Conservation (phyloP, 2,329 filamentous ascomycete genomes). For the Anthostomella pinea region DNA sequence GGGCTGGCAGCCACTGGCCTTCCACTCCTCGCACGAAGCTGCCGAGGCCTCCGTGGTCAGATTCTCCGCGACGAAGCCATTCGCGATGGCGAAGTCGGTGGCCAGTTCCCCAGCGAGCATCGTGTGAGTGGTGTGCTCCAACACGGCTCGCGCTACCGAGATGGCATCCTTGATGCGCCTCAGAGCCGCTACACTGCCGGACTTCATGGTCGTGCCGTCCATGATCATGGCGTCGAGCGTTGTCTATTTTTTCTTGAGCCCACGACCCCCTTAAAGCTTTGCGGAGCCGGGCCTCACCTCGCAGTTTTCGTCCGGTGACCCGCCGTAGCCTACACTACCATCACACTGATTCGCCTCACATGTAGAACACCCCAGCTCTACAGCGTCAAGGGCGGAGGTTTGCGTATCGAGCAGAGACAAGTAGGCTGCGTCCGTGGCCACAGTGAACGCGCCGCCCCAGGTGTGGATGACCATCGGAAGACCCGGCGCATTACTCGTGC, state of each 20-base stretch:
- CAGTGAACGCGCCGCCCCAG: constrained; percentile 51
- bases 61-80: constrained; percentile 46
- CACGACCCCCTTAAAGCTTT: too few species aligned
- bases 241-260: constrained; percentile 35
- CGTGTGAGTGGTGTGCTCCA: constrained; percentile 51
- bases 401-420: constrained; percentile 31
- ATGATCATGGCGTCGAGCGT: constrained; percentile 59
- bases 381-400: constrained; percentile 47
- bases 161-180: constrained; percentile 48
- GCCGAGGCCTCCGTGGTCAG: constrained; percentile 41
- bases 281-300: too few species aligned
- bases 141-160: constrained; percentile 47
- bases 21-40: constrained; percentile 43
- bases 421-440: constrained; percentile 51
- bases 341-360: constrained; percentile 54
- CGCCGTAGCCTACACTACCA: constrained; percentile 52
- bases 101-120: constrained; percentile 52
- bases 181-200: constrained; percentile 51
- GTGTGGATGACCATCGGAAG: constrained; percentile 54
- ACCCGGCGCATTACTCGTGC: constrained; percentile 31
- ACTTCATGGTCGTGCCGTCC: constrained; percentile 52
- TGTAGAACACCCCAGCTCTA: constrained; percentile 48
- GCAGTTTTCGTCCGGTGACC: constrained; percentile 53
- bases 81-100: constrained; percentile 49
- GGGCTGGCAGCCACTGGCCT: constrained; percentile 41